phyloP scores from a whole-genome alignment of 495 filamentous ascomycete species.

The Wilcoxina mikolae region DNA sequence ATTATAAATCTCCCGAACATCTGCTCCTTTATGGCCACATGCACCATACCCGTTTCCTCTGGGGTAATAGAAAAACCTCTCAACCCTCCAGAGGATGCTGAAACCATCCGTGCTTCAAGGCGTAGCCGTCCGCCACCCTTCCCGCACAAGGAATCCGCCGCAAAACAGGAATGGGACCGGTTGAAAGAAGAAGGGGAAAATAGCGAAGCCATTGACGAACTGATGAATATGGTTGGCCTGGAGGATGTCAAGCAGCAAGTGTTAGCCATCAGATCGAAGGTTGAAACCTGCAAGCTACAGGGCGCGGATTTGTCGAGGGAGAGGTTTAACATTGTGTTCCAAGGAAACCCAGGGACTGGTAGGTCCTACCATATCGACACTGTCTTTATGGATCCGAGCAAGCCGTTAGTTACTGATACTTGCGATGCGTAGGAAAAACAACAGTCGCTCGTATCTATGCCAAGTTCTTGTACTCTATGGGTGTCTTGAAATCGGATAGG shows the following conservation, averaged over 20 bases:
- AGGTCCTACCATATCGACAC: constrained; percentile 18
- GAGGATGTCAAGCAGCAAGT: constrained; percentile 54
- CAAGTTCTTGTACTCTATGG: constrained; percentile 47
- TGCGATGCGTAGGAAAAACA: constrained; percentile 66
- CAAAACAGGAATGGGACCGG: constrained; percentile 43
- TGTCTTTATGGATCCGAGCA: not conserved
- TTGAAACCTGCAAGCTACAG: constrained; percentile 48
- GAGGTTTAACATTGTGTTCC: constrained; percentile 47
- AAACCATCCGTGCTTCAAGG: too few relatives aligned
- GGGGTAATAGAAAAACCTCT: too few relatives aligned
- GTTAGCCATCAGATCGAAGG: constrained; percentile 48
- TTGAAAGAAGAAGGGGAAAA: constrained; percentile 41
- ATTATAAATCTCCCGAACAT: too few relatives aligned
- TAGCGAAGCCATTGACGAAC: constrained; percentile 43
- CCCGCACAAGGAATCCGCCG: constrained; percentile 15
- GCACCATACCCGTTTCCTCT: too few relatives aligned
- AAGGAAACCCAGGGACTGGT: constrained; percentile 75
- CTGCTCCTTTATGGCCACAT: too few relatives aligned
- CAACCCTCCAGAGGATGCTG: too few relatives aligned
- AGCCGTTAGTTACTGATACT: constrained; percentile 16
- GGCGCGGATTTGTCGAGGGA: constrained; percentile 40
- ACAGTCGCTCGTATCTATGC: constrained; percentile 68
- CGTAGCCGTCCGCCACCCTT: too few relatives aligned
- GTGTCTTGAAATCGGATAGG: constrained; percentile 37
- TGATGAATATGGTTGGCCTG: constrained; percentile 61